Evolutionary conservation across 1,139 yeast species (phyloP).

Genomic region (Sugiyamaella grinbergsii): DNA sequence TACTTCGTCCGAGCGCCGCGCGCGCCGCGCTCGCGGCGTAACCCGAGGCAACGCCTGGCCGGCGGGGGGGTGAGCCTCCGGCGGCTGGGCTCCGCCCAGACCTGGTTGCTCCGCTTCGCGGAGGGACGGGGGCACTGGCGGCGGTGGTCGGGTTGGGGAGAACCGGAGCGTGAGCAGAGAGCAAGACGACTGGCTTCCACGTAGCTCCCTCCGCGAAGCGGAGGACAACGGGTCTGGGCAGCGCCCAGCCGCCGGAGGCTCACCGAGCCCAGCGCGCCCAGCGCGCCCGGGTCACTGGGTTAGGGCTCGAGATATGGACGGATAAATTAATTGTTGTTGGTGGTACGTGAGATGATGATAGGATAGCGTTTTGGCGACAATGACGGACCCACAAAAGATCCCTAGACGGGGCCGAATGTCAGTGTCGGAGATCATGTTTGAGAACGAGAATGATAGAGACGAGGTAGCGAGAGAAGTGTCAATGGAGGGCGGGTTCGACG

Average conservation of each 20-base stretch:
- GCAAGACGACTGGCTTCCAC: no score
- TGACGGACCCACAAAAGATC: conserved; percentile 21
- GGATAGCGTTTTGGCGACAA: not conserved
- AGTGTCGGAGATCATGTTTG: conserved; percentile 20
- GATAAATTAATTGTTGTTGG: conserved; percentile 1
- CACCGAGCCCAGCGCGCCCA: no score
- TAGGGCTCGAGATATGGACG: not conserved
- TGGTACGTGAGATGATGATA: not conserved
- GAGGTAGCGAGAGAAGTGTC: conserved; percentile 23
- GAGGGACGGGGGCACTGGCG: no score
- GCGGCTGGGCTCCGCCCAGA: no score
- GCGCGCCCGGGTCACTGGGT: not conserved
- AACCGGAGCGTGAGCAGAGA: no score
- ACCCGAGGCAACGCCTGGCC: not conserved
- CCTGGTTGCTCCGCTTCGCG: no score
- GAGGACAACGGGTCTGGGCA: no score
- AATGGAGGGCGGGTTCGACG: conserved; percentile 22
- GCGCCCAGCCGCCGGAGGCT: no score
- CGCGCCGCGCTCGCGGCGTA: not conserved
- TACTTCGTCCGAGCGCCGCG: not conserved
- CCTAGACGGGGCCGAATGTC: conserved; percentile 17
- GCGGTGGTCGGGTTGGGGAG: no score
- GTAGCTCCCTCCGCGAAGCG: no score
- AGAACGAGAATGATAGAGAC: conserved; percentile 19
- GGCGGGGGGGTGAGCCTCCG: no score